Base-by-base conservation (phyloP, 805 yeast species). In the Starmerella lactis-condensi region DNA sequence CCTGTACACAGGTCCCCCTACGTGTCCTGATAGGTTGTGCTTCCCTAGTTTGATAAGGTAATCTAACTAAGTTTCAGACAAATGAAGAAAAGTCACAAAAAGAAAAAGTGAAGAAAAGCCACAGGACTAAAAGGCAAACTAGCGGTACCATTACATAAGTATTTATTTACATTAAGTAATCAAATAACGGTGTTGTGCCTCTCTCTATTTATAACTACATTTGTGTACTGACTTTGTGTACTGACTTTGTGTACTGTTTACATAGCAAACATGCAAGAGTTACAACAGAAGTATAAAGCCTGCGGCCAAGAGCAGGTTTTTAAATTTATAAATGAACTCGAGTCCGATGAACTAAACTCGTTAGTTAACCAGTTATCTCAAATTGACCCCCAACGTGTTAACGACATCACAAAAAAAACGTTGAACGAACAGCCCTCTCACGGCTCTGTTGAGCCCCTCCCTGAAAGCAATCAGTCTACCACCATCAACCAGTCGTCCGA, bases 251-350 rank as follows among this genome's bases (percentile, higher is more conserved):
- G 23, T 21, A 21, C 23, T 26, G 15, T 26, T 16, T 16, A 26
- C 14, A 12, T 12, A 17, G n/a, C n/a, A n/a, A 21, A 11, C 22
- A 23, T 23, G 26, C 14, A 14, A 16, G 26, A 6, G 6, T 21
- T 43, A 11, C 31, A 33, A 6, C 33, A 33, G 1, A 51, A 44
- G 10, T 46, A 52, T 26, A 48, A 50, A 19, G 39, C 36, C 2
- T 57, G 55, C 10, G 55, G 54, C 39, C 64, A 59, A 41, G 57
- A 40, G 33, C 64, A 60, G 22, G 62, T 58, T 6, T 57, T 56
- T 40, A 41, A 44, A 24, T 56, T 54, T 36, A 53, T 48, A 43
- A 54, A 52, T 40, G 15, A 32, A 29, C 53, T 59, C 18, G 24
- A 39, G 18, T 45, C 27, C 5, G 35, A 33, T 3, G 49, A 54